Conservation (phyloP, 768 basidiomycete genomes). For the Boletus vermiculosoides region DNA sequence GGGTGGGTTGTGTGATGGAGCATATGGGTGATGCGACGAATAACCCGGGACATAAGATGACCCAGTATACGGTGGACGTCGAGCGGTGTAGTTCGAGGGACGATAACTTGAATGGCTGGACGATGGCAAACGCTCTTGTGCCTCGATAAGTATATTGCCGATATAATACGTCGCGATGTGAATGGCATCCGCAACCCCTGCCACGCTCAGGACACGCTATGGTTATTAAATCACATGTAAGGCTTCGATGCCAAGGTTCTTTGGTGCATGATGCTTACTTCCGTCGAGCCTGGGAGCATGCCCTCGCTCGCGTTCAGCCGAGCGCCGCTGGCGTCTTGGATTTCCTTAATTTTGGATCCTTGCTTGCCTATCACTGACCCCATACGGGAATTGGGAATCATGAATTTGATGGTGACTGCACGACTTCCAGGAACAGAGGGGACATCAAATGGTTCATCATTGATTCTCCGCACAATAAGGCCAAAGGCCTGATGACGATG, state of each 20-base stretch:
- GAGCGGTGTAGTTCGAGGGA: conserved; percentile 53
- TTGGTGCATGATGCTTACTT: conserved; percentile 52
- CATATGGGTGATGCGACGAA: conserved; percentile 45
- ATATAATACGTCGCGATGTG: conserved; percentile 99
- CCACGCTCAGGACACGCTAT: conserved; percentile 95
- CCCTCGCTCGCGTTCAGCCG: conserved; percentile 95
- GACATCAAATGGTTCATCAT: conserved; percentile 97
- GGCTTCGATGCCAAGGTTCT: conserved; percentile 3
- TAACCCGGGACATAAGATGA: conserved; percentile 76
- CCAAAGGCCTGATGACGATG: conserved; percentile 78
- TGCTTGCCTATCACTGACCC: conserved; percentile 98
- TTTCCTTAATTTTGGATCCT: conserved; percentile 98
- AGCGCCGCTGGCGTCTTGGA: conserved; percentile 97
- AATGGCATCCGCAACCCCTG: conserved; percentile 97
- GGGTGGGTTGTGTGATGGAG: conserved; percentile 55
- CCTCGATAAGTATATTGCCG: conserved; percentile 94
- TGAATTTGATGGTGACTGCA: conserved; percentile 99
- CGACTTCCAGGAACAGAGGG: conserved; percentile 97
- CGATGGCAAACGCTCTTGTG: conserved; percentile 80
- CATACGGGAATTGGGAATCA: conserved; percentile 99
- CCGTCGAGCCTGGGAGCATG: conserved; percentile 98
- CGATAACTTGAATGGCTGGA: conserved; percentile 57
- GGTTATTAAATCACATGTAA: conserved; percentile 17
- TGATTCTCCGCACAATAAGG: conserved; percentile 96
- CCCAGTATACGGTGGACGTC: conserved; percentile 46